phyloP scores from a whole-genome alignment of 2,329 filamentous ascomycete genomes.

The Cercospora janseana region DNA sequence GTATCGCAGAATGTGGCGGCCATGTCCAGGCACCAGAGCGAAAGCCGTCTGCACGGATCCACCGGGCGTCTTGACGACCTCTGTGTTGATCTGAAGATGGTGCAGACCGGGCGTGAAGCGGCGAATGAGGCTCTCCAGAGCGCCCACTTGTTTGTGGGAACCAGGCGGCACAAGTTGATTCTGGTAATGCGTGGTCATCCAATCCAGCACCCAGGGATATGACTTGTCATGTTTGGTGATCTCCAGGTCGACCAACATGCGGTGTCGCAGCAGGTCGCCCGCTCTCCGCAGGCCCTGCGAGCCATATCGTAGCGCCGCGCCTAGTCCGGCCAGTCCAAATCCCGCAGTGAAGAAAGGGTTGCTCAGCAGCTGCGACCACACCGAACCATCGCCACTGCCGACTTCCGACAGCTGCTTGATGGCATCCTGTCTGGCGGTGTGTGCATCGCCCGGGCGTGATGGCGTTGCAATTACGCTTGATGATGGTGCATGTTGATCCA shows the following conservation, averaged over 20 bases:
- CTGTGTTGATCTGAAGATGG: slow-evolving; percentile 64
- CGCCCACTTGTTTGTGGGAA: slow-evolving; percentile 36
- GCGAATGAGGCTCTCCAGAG: slow-evolving; percentile 55
- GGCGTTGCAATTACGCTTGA: slow-evolving; percentile 28
- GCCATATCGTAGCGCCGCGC: slow-evolving; percentile 74
- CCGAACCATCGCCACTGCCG: slow-evolving; percentile 38
- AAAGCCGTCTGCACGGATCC: slow-evolving; percentile 77
- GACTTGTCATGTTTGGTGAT: slow-evolving; percentile 92
- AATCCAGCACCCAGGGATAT: slow-evolving; percentile 90
- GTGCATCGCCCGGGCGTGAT: neutral
- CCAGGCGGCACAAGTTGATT: slow-evolving; percentile 41
- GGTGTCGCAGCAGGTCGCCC: slow-evolving; percentile 72
- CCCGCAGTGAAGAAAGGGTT: slow-evolving; percentile 60
- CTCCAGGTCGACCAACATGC: slow-evolving; percentile 91
- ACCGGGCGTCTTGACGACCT: slow-evolving; percentile 60
- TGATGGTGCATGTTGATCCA: slow-evolving; percentile 38
- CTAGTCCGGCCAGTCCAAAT: slow-evolving; percentile 86
- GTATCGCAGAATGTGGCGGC: slow-evolving; percentile 82
- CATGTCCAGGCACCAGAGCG: slow-evolving; percentile 85
- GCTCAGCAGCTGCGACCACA: slow-evolving; percentile 47
- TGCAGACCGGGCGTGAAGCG: slow-evolving; percentile 60
- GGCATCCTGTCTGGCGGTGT: slow-evolving; percentile 33
- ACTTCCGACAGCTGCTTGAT: slow-evolving; percentile 40
- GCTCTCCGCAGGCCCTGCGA: slow-evolving; percentile 72
- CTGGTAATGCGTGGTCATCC: slow-evolving; percentile 68